Evolutionary conservation across 2,329 filamentous ascomycete species (phyloP).

Genomic region (Xylariaceae sp.): DNA sequence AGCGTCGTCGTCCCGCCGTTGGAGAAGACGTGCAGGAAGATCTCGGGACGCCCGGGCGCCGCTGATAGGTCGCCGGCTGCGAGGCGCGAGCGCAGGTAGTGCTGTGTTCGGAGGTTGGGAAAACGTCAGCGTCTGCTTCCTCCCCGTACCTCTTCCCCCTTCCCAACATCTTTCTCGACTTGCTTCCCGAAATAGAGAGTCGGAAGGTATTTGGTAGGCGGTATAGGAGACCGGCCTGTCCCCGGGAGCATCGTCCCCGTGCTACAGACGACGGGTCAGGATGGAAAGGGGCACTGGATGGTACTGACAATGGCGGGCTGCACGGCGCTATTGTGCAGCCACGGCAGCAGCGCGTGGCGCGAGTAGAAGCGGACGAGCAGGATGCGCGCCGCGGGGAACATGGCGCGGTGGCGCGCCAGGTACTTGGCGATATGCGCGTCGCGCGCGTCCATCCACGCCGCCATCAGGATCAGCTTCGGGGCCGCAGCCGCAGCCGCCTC

Average conservation of each 20-base stretch:
- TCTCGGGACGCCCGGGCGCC: slow-evolving; percentile 19
- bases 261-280: too few relatives aligned
- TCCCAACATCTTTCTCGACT: too few relatives aligned
- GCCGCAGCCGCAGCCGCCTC: slow-evolving; percentile 7
- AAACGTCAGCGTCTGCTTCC: too few relatives aligned
- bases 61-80: slow-evolving; percentile 14
- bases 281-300: too few relatives aligned
- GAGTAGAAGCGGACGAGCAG: slow-evolving; percentile 38
- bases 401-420: slow-evolving; percentile 33
- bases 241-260: too few relatives aligned
- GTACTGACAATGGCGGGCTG: slow-evolving; percentile 34
- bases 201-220: too few relatives aligned
- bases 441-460: slow-evolving; percentile 44
- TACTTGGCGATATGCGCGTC: slow-evolving; percentile 46
- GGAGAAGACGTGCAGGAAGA: slow-evolving; percentile 44
- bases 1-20: slow-evolving; percentile 43
- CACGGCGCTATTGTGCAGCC: slow-evolving; percentile 26
- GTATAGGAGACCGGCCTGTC: too few relatives aligned
- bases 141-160: too few relatives aligned
- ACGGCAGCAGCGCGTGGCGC: slow-evolving; percentile 27
- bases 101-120: too few relatives aligned
- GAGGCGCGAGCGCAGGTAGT: slow-evolving; percentile 28
- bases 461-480: slow-evolving; percentile 40
- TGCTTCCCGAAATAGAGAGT: too few relatives aligned
- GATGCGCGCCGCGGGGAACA: slow-evolving; percentile 38